Conservation (phyloP, 805 yeast genomes). For the Komagataella kurtzmanii region DNA sequence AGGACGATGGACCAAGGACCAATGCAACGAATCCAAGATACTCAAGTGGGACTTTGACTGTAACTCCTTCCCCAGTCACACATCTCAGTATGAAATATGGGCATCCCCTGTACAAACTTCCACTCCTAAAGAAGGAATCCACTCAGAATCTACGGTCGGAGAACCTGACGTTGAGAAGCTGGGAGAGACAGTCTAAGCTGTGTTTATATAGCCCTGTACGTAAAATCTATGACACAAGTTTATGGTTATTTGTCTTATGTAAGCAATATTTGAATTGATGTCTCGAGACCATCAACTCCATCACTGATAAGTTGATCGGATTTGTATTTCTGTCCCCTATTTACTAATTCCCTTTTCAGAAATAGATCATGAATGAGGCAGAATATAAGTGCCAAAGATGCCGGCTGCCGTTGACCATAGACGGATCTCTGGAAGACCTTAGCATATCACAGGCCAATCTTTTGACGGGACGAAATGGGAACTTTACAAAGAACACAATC, state of each 20-base stretch:
- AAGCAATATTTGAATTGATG: not conserved
- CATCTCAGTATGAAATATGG: not conserved
- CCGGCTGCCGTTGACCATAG: slow-evolving; percentile 40
- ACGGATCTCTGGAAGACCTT: slow-evolving; percentile 37
- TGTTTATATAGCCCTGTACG: not conserved
- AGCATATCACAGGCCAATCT: slow-evolving; percentile 43
- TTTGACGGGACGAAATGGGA: slow-evolving; percentile 17
- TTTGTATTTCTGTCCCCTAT: not conserved
- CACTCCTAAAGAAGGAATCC: not conserved
- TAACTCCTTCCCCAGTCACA: slow-evolving; percentile 28
- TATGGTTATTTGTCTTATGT: not conserved
- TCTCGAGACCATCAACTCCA: not conserved
- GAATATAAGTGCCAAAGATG: slow-evolving; percentile 47
- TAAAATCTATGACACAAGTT: not conserved
- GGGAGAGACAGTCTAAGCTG: not conserved
- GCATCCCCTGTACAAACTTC: not conserved
- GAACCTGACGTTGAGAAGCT: not conserved
- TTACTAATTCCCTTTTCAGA: not conserved
- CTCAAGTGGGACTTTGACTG: slow-evolving; percentile 87
- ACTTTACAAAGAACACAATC: not conserved
- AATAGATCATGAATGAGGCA: not conserved
- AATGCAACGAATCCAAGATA: slow-evolving; percentile 51
- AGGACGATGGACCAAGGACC: slow-evolving; percentile 57
- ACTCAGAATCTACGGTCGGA: not conserved
- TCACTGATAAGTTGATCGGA: not conserved